Evolutionary conservation across 495 filamentous ascomycete genomes (phyloP).

Genomic region (Clavariopsis aquatica): DNA sequence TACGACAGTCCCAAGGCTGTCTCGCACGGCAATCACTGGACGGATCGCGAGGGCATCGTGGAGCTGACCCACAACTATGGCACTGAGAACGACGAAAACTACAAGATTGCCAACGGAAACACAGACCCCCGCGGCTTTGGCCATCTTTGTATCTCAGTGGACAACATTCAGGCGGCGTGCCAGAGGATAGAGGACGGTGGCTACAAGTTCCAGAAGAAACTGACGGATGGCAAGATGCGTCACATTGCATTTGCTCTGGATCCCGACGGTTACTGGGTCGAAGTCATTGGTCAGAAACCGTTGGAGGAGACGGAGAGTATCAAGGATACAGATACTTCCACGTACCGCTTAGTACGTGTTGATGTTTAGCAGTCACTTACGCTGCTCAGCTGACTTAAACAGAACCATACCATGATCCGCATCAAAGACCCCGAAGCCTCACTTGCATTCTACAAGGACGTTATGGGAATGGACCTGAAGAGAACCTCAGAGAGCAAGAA

Average conservation of each 20-base stretch:
- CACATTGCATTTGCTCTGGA: constrained; percentile 91
- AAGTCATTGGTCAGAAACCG: constrained; percentile 48
- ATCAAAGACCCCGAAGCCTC: constrained; percentile 85
- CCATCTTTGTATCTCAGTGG: constrained; percentile 83
- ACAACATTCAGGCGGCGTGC: constrained; percentile 89
- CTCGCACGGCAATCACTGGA: constrained; percentile 64
- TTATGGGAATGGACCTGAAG: constrained; percentile 81
- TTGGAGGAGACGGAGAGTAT: constrained; percentile 55
- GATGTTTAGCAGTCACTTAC: not conserved
- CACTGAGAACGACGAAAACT: constrained; percentile 82
- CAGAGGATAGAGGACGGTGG: constrained; percentile 83
- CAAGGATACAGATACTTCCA: constrained; percentile 54
- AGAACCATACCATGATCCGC: constrained; percentile 92
- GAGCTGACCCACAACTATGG: constrained; percentile 98
- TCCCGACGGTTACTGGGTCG: constrained; percentile 83
- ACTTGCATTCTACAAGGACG: constrained; percentile 86
- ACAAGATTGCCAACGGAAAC: constrained; percentile 86
- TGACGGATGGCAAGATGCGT: constrained; percentile 83
- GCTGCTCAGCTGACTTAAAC: constrained; percentile 12
- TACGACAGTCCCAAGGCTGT: constrained; percentile 66
- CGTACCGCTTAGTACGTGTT: constrained; percentile 55
- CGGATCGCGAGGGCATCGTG: constrained; percentile 83
- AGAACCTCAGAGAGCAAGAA: constrained; percentile 69
- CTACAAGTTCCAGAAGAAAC: constrained; percentile 90
- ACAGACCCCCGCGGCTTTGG: constrained; percentile 86